Conservation (phyloP, 148 eudicot genomes). For the Chenopodium quinoa region DNA sequence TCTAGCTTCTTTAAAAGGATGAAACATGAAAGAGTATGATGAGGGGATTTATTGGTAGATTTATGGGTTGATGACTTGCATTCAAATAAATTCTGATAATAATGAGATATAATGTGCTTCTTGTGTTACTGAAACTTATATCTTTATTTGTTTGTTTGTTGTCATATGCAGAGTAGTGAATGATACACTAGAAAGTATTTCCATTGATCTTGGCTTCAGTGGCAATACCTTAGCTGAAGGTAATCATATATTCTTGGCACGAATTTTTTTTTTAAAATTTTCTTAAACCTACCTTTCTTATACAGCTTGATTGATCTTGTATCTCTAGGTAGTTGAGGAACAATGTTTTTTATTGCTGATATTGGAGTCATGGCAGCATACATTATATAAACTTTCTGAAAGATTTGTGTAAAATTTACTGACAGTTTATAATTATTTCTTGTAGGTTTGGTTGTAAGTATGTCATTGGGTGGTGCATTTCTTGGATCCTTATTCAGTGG, state of each 20-base stretch:
- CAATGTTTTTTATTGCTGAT: neutral
- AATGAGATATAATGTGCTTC: neutral
- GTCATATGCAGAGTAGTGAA: constrained; percentile 73
- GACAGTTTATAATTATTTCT: neutral
- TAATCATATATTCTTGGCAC: constrained; percentile 24
- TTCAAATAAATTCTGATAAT: neutral
- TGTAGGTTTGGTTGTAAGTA: constrained; percentile 85
- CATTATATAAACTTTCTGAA: neutral
- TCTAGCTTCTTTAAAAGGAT: neutral
- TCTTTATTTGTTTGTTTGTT: constrained; percentile 22
- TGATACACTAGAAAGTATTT: constrained; percentile 81
- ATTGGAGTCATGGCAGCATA: neutral
- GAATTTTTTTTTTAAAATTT: neutral
- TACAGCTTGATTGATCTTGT: neutral
- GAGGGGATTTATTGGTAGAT: neutral
- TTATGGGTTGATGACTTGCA: neutral
- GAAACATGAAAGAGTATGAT: neutral
- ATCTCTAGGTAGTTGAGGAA: neutral
- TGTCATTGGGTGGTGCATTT: constrained; percentile 83
- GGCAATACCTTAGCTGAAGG: constrained; percentile 89
- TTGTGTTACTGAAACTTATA: constrained; percentile 3
- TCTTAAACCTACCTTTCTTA: neutral
- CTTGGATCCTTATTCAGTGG: constrained; percentile 84
- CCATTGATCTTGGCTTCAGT: constrained; percentile 73
- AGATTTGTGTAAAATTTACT: neutral